Evolutionary conservation across 345 rosid species (phyloP).

Genomic region (Punica granatum): DNA sequence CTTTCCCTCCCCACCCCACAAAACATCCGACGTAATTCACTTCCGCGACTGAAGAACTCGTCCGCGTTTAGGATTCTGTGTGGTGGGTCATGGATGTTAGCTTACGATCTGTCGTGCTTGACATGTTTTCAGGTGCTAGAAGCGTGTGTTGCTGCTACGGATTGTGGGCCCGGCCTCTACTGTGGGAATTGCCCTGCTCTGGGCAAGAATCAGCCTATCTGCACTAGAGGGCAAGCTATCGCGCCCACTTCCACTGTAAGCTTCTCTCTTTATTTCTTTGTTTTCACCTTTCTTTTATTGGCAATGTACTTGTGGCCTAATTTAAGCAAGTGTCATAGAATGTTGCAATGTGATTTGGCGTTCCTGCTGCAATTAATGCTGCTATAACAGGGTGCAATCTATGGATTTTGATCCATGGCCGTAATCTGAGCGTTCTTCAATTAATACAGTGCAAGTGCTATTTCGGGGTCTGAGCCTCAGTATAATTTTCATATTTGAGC

Average conservation of each 20-base stretch:
- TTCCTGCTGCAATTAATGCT: not conserved
- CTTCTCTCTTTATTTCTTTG: slow-evolving; percentile 8
- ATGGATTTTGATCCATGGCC: not conserved
- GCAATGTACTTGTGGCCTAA: not conserved
- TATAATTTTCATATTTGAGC: not conserved
- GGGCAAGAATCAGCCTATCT: slow-evolving; percentile 62
- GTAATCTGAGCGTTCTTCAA: not conserved
- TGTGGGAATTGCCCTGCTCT: slow-evolving; percentile 84
- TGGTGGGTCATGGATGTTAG: not conserved
- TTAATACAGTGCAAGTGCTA: not conserved
- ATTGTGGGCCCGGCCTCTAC: slow-evolving; percentile 69
- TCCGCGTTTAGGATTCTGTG: slow-evolving; percentile 4
- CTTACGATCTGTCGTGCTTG: slow-evolving; percentile 13
- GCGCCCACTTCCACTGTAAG: slow-evolving; percentile 68
- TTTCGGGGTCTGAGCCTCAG: not conserved
- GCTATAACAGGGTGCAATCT: not conserved
- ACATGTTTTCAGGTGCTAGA: slow-evolving; percentile 50
- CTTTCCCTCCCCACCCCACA: no score
- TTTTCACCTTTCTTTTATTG: not conserved
- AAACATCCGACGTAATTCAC: not conserved
- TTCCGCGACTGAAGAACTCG: slow-evolving; percentile 13
- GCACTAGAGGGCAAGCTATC: slow-evolving; percentile 83
- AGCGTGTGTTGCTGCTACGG: slow-evolving; percentile 52
- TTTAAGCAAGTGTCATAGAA: not conserved
- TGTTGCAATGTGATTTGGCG: not conserved